These are phyloP conservation scores for Saururus chinensis DNA, from an alignment of 164 flowering plant genomes.

Conservation along the genomic window DNA sequence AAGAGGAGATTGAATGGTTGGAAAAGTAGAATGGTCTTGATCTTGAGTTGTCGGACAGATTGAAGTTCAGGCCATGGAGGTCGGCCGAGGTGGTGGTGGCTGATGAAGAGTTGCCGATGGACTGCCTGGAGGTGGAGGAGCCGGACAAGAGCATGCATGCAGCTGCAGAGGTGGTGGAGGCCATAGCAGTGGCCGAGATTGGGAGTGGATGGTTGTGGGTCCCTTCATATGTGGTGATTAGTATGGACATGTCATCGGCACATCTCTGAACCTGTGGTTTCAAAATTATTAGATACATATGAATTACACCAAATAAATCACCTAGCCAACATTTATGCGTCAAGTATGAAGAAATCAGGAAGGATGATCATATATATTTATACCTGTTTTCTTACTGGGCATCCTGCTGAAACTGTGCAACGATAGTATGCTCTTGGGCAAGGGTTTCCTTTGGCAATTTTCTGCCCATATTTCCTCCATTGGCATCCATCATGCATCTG, in stretches of 20 bases:
- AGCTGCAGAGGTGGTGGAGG: slow-evolving; percentile 92
- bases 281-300: background rate
- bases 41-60: slow-evolving; percentile 40
- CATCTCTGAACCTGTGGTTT: slow-evolving; percentile 85
- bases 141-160: slow-evolving; percentile 78
- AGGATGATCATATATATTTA: too few species aligned
- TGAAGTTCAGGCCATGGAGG: slow-evolving; percentile 51
- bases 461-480: slow-evolving; percentile 98
- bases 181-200: slow-evolving; percentile 82
- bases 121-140: slow-evolving; percentile 26
- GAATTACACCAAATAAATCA: background rate
- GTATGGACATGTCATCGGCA: slow-evolving; percentile 71
- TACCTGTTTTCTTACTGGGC: slow-evolving; percentile 97
- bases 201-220: slow-evolving; percentile 88
- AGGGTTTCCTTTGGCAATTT: slow-evolving; percentile 91
- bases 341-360: too few species aligned
- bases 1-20: slow-evolving; percentile 39
- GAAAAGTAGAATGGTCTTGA: slow-evolving; percentile 45
- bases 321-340: too few species aligned
- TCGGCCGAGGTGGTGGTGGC: slow-evolving; percentile 13
- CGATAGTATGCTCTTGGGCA: slow-evolving; percentile 96
- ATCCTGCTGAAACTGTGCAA: slow-evolving; percentile 80
- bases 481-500: slow-evolving; percentile 99
- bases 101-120: background rate
- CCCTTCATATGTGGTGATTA: slow-evolving; percentile 94